These are phyloP conservation scores for Chaetomium fimeti DNA, from an alignment of 495 filamentous ascomycete genomes.

Conservation along the genomic window DNA sequence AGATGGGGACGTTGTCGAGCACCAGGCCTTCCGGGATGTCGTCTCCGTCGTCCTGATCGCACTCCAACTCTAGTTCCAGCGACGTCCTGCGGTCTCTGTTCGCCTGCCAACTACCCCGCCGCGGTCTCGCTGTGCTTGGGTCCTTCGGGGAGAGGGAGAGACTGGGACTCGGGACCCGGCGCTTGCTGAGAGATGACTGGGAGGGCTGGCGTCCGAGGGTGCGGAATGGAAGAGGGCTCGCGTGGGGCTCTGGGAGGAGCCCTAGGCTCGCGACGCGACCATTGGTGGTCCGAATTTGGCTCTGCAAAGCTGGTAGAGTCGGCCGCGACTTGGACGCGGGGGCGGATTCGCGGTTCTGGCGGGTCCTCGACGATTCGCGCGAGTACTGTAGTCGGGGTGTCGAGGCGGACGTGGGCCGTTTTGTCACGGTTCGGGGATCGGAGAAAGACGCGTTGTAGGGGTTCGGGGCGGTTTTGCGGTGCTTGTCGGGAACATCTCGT, in stretches of 20 bases:
- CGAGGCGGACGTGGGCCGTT: slow-evolving; percentile 37
- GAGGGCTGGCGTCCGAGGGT: slow-evolving; percentile 39
- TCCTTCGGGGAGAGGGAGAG: slow-evolving; percentile 43
- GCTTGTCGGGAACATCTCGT: slow-evolving; percentile 44
- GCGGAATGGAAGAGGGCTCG: slow-evolving; percentile 37
- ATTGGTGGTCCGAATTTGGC: slow-evolving; percentile 33
- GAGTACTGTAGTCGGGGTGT: slow-evolving; percentile 36
- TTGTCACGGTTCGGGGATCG: slow-evolving; percentile 42
- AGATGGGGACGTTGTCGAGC: slow-evolving; percentile 93
- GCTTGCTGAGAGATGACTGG: slow-evolving; percentile 33
- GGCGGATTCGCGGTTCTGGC: slow-evolving; percentile 29
- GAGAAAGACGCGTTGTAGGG: slow-evolving; percentile 45
- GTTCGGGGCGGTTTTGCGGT: slow-evolving; percentile 45
- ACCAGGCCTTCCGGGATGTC: slow-evolving; percentile 90
- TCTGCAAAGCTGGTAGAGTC: slow-evolving; percentile 33
- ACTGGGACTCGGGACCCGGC: slow-evolving; percentile 44
- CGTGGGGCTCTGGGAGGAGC: slow-evolving; percentile 35
- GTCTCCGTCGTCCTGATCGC: slow-evolving; percentile 77
- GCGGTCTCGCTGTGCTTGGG: slow-evolving; percentile 45
- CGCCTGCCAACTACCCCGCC: slow-evolving; percentile 72
- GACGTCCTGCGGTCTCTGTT: slow-evolving; percentile 64
- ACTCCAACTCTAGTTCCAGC: slow-evolving; percentile 81
- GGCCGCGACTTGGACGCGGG: slow-evolving; percentile 25
- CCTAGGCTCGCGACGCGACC: slow-evolving; percentile 36
- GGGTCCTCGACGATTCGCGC: slow-evolving; percentile 29